Conservation (phyloP, 73 alveolate genomes). For the Paramecium sonneborni region DNA sequence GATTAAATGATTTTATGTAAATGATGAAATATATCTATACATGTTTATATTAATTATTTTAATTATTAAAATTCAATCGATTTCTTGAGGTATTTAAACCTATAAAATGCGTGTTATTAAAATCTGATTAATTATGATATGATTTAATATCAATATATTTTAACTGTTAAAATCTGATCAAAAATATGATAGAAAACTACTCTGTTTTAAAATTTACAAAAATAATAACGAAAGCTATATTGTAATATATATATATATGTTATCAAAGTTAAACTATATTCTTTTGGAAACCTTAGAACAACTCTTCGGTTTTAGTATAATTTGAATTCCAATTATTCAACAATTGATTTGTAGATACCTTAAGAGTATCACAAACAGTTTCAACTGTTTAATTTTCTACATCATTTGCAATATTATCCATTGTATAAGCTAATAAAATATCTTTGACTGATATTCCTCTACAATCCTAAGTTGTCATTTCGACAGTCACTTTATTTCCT, state of each 20-base stretch:
- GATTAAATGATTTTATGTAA: neutral
- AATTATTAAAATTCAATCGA: neutral
- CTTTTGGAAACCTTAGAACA: slow-evolving; percentile 14
- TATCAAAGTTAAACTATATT: slow-evolving; percentile 11
- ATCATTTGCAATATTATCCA: slow-evolving; percentile 19
- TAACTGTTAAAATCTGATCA: neutral
- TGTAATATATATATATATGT: neutral
- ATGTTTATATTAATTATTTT: no score
- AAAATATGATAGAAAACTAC: neutral
- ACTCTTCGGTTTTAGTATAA: slow-evolving; percentile 10
- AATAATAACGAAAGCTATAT: neutral
- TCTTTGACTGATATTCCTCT: slow-evolving; percentile 32
- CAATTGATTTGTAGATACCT: neutral
- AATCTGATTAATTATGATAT: neutral
- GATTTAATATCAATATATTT: neutral
- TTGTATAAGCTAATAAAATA: neutral
- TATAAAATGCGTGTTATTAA: no score
- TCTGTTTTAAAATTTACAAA: neutral
- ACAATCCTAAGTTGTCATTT: slow-evolving; percentile 4
- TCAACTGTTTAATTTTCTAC: neutral
- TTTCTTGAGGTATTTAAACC: neutral
- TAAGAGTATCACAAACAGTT: neutral
- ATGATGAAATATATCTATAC: neutral
- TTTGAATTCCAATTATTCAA: neutral
- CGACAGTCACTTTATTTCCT: slow-evolving; percentile 40